Percentiles rank a stretch among this genome's conserved stretches.
Evolutionary conservation across 768 basidiomycete species (phyloP).

Genomic region (Xerocomus spinulosus): DNA sequence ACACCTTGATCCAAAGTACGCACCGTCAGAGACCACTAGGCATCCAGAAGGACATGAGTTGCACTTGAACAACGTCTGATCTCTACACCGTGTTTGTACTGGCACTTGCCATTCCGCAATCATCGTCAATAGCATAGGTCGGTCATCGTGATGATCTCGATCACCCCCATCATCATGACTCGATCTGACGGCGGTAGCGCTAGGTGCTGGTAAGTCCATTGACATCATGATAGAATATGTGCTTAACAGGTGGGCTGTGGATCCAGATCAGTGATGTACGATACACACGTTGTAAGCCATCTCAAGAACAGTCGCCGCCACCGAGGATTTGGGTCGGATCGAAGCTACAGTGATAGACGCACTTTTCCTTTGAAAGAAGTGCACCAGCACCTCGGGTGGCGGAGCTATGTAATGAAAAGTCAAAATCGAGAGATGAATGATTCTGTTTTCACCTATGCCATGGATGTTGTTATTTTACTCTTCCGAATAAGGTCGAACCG

Average conservation of each 20-base stretch:
- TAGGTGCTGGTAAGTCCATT: conserved; percentile 1
- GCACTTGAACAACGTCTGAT: neutral
- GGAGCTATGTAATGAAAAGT: no score
- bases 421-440: no score
- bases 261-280: conserved; percentile 7
- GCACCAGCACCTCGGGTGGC: conserved; percentile 11
- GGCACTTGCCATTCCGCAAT: conserved; percentile 9
- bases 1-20: no score
- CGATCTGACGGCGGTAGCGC: neutral
- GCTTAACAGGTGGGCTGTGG: neutral
- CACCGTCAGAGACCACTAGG: no score
- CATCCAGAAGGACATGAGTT: no score
- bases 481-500: neutral
- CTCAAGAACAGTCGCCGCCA: neutral
- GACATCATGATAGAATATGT: neutral
- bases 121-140: conserved; percentile 6
- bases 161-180: neutral
- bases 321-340: neutral
- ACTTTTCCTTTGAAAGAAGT: conserved; percentile 3
- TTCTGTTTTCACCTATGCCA: neutral
- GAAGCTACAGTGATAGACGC: conserved; percentile 2
- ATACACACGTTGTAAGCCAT: neutral
- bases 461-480: no score
- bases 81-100: conserved; percentile 12
- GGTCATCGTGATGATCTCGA: neutral